Percentiles rank a stretch among this genome's conserved stretches.
phyloP scores from a whole-genome alignment of 495 filamentous ascomycete species.

The Neurospora sublineolata region DNA sequence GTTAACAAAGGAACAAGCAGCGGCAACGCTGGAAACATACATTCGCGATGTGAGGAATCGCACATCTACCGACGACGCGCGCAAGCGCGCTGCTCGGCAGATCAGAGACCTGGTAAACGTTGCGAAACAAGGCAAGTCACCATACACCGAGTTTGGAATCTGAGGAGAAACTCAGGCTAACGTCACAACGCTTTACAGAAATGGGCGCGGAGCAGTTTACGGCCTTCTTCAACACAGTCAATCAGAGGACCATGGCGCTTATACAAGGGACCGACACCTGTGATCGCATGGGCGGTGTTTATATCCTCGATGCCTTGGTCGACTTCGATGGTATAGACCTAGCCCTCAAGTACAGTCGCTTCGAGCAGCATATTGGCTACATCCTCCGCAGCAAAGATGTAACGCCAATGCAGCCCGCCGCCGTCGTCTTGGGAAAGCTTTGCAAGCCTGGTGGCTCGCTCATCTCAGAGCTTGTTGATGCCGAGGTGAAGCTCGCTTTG shows the following conservation, averaged over 20 bases:
- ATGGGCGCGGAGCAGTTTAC: conserved; percentile 65
- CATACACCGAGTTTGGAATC: background rate
- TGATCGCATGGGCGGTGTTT: conserved; percentile 81
- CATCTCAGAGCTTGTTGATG: conserved; percentile 91
- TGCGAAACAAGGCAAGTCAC: conserved; percentile 25
- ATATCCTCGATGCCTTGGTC: conserved; percentile 84
- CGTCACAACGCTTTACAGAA: conserved; percentile 38
- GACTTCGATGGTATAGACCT: conserved; percentile 93
- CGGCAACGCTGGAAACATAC: conserved; percentile 20
- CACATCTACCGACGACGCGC: conserved; percentile 21
- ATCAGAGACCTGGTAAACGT: conserved; percentile 29
- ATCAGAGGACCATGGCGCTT: conserved; percentile 59
- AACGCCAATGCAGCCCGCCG: conserved; percentile 74
- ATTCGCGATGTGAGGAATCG: conserved; percentile 24
- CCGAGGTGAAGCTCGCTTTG: conserved; percentile 85
- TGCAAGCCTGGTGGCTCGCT: conserved; percentile 87
- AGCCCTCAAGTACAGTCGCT: conserved; percentile 85
- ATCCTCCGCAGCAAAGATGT: conserved; percentile 83
- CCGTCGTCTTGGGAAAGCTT: conserved; percentile 75
- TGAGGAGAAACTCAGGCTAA: background rate
- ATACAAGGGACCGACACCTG: conserved; percentile 74
- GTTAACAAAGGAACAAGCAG: conserved; percentile 19
- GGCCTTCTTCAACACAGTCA: conserved; percentile 68
- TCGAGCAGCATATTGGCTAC: conserved; percentile 76
- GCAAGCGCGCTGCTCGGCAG: conserved; percentile 31